Conservation (phyloP, 768 basidiomycete genomes). For the Tylopilus vinaceipallidus region DNA sequence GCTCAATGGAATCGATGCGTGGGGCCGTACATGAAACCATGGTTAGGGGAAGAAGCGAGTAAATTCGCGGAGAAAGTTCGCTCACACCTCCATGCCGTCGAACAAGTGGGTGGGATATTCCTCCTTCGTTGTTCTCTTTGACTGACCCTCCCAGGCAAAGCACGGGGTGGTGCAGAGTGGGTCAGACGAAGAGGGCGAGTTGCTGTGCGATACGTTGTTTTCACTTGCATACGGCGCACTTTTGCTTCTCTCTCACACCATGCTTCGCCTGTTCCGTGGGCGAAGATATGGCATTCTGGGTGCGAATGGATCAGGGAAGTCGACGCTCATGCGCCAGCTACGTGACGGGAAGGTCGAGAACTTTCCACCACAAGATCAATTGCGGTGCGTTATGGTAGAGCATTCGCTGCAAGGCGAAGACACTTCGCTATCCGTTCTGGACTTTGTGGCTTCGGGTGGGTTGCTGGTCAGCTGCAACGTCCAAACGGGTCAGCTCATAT, state of each 20-base stretch:
- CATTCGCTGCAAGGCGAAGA: slow-evolving; percentile 96
- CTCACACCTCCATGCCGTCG: slow-evolving; percentile 72
- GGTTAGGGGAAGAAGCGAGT: slow-evolving; percentile 52
- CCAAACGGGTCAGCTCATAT: slow-evolving; percentile 1
- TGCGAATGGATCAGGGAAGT: slow-evolving; percentile 95
- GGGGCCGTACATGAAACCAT: slow-evolving; percentile 67
- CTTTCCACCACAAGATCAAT: slow-evolving; percentile 84
- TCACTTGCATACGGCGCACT: slow-evolving; percentile 95
- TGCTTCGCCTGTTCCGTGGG: slow-evolving; percentile 83
- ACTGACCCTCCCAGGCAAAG: slow-evolving; percentile 49
- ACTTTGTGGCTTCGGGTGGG: slow-evolving; percentile 86
- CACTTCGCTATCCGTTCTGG: slow-evolving; percentile 72
- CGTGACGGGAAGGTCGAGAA: slow-evolving; percentile 95
- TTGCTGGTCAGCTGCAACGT: slow-evolving; percentile 11
- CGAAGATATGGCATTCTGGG: slow-evolving; percentile 94
- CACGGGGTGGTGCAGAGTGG: slow-evolving; percentile 41
- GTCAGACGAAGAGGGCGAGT: slow-evolving; percentile 71
- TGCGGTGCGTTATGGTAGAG: slow-evolving; percentile 95
- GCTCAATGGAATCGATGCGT: slow-evolving; percentile 69
- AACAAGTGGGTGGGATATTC: slow-evolving; percentile 47
- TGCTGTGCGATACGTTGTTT: slow-evolving; percentile 91
- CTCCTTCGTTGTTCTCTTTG: slow-evolving; percentile 1
- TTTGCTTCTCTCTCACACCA: slow-evolving; percentile 91
- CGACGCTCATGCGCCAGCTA: slow-evolving; percentile 93
- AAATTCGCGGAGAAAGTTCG: slow-evolving; percentile 64